Evolutionary conservation across 768 basidiomycete genomes (phyloP).

Genomic region (Hygrophoropsis aurantiaca): DNA sequence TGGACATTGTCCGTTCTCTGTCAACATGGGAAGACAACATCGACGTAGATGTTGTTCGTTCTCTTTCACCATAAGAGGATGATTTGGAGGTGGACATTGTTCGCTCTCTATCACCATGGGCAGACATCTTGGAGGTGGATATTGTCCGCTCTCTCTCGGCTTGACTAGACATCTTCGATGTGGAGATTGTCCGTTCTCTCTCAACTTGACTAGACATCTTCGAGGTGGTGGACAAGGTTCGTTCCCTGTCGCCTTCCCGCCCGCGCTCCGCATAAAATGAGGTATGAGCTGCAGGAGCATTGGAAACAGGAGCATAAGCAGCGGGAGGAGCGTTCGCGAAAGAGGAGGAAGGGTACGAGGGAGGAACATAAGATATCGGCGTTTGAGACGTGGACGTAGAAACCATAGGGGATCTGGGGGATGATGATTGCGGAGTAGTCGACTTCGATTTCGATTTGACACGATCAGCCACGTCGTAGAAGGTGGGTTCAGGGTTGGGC

Average conservation of each 20-base stretch:
- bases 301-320: too few species aligned
- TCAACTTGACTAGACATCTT: slow-evolving; percentile 16
- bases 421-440: slow-evolving; percentile 17
- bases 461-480: slow-evolving; percentile 29
- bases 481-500: slow-evolving; percentile 23
- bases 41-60: slow-evolving; percentile 24
- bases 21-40: slow-evolving; percentile 15
- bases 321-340: too few species aligned
- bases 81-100: slow-evolving; percentile 14
- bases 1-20: slow-evolving; percentile 24
- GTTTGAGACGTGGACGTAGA: slow-evolving; percentile 8
- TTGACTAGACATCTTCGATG: neutral
- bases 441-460: slow-evolving; percentile 19
- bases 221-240: slow-evolving; percentile 23
- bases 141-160: slow-evolving; percentile 17
- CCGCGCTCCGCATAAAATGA: slow-evolving; percentile 19
- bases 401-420: slow-evolving; percentile 10
- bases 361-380: slow-evolving; percentile 12
- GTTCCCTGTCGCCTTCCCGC: slow-evolving; percentile 24
- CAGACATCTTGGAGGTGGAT: slow-evolving; percentile 17
- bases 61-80: neutral
- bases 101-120: slow-evolving; percentile 23
- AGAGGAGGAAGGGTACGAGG: too few species aligned
- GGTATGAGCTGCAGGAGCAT: neutral
- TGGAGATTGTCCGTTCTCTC: slow-evolving; percentile 24